phyloP scores from a whole-genome alignment of 1,284 basidiomycete genomes.

The Moesziomyces sp. region DNA sequence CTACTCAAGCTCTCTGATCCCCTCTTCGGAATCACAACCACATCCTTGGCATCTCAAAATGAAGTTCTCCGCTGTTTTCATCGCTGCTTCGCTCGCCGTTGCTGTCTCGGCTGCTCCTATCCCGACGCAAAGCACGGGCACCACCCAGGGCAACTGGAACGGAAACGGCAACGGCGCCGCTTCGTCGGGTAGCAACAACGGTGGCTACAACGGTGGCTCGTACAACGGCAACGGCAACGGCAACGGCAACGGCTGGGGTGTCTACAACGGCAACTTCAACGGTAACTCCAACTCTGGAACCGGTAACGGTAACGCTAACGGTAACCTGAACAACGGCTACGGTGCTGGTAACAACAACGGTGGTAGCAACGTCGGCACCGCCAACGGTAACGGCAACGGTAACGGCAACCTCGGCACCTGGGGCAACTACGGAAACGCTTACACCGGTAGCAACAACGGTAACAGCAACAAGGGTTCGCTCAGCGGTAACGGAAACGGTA shows the following conservation, averaged over 20 bases:
- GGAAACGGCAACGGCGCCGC: too few relatives aligned
- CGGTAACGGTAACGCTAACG: slow-evolving; percentile 3
- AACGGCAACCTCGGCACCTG: neutral
- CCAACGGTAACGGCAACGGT: slow-evolving; percentile 5
- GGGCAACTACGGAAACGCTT: too few relatives aligned
- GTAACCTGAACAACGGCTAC: neutral
- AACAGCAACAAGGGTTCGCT: neutral
- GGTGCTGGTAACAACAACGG: neutral
- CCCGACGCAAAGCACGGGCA: neutral
- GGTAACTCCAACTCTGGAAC: too few relatives aligned
- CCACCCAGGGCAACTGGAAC: too few relatives aligned
- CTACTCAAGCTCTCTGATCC: slow-evolving; percentile 1
- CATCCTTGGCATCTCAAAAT: slow-evolving; percentile 2
- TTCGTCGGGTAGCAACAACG: too few relatives aligned
- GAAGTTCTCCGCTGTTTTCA: slow-evolving; percentile 6
- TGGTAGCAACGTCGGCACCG: neutral
- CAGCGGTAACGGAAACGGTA: slow-evolving; percentile 1
- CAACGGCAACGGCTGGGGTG: neutral
- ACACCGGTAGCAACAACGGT: slow-evolving; percentile 2
- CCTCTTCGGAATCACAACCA: slow-evolving; percentile 1
- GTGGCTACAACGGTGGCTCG: neutral
- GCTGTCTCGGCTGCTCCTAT: slow-evolving; percentile 13
- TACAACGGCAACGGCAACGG: slow-evolving; percentile 7
- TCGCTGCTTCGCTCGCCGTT: slow-evolving; percentile 3
- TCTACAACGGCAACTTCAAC: too few relatives aligned